A percentile compares a stretch with the other conserved stretches of the same genome.
phyloP scores from a whole-genome alignment of 352 stramenopile species.

The Phytophthora meadii region DNA sequence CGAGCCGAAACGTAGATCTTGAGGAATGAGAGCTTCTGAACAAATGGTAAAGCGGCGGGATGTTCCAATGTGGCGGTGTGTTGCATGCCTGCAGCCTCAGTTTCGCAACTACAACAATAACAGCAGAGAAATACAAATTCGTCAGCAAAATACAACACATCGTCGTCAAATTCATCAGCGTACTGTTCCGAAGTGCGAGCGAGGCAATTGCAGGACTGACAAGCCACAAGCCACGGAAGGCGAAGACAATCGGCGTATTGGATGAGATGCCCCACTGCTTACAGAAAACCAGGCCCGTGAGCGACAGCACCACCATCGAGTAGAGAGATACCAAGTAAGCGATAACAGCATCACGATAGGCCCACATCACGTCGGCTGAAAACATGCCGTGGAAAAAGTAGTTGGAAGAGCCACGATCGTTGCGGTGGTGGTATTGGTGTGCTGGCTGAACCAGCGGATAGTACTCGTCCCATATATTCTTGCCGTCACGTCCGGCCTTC shows the following conservation, averaged over 20 bases:
- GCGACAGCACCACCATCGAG: slow-evolving; percentile 80
- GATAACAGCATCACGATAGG: slow-evolving; percentile 83
- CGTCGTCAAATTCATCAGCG: slow-evolving; percentile 5
- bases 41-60: slow-evolving; percentile 79
- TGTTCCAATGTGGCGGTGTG: slow-evolving; percentile 85
- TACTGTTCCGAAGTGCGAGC: slow-evolving; percentile 80
- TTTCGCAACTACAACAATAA: slow-evolving; percentile 60
- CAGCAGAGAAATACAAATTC: neutral
- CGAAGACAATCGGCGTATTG: slow-evolving; percentile 61
- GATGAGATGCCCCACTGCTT: slow-evolving; percentile 77
- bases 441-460: slow-evolving; percentile 88
- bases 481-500: slow-evolving; percentile 37
- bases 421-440: slow-evolving; percentile 82
- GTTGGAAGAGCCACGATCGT: slow-evolving; percentile 74
- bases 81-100: slow-evolving; percentile 78
- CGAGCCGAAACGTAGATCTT: slow-evolving; percentile 76
- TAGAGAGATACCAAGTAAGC: slow-evolving; percentile 82
- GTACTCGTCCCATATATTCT: slow-evolving; percentile 90
- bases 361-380: slow-evolving; percentile 85
- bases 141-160: neutral
- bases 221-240: slow-evolving; percentile 72
- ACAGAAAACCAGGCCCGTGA: slow-evolving; percentile 87
- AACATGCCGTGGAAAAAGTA: slow-evolving; percentile 92
- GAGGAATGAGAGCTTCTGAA: slow-evolving; percentile 84
- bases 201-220: slow-evolving; percentile 75